Conservation (phyloP, 1,284 basidiomycete species). For the Cryptococcus sp. region DNA sequence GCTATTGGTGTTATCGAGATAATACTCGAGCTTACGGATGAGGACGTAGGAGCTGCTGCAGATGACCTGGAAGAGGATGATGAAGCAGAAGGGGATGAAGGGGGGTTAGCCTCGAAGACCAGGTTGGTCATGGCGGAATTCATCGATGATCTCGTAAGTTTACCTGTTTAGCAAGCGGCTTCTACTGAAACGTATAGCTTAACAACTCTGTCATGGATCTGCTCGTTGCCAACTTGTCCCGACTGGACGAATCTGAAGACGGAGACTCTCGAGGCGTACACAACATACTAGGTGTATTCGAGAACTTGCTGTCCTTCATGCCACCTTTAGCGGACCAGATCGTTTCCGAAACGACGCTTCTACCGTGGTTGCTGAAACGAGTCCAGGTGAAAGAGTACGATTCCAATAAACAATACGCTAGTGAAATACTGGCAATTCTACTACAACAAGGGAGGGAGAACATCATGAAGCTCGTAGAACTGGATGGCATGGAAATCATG, state of each 20-base stretch:
- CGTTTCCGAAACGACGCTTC: conserved; percentile 65
- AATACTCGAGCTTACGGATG: conserved; percentile 90
- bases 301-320: conserved; percentile 84
- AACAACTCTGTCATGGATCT: conserved; percentile 79
- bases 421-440: conserved; percentile 82
- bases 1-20: conserved; percentile 86
- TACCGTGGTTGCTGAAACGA: conserved; percentile 77
- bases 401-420: conserved; percentile 80
- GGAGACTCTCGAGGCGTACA: conserved; percentile 84
- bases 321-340: conserved; percentile 67
- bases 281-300: conserved; percentile 87
- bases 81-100: conserved; percentile 33
- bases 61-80: conserved; percentile 58
- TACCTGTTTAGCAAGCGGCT: not conserved
- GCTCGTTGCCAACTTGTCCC: conserved; percentile 78
- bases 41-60: conserved; percentile 77
- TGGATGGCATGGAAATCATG: conserved; percentile 72
- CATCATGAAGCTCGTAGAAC: conserved; percentile 59
- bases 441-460: conserved; percentile 69
- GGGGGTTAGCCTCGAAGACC: conserved; percentile 36
- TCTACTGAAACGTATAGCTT: conserved; percentile 52
- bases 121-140: conserved; percentile 60
- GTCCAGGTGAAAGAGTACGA: conserved; percentile 67
- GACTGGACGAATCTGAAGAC: conserved; percentile 72
- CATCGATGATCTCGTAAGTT: conserved; percentile 66